Evolutionary conservation across 768 basidiomycete genomes (phyloP), one percentile per base, ranked within the genome.

Genomic region (Trametes villosa): DNA sequence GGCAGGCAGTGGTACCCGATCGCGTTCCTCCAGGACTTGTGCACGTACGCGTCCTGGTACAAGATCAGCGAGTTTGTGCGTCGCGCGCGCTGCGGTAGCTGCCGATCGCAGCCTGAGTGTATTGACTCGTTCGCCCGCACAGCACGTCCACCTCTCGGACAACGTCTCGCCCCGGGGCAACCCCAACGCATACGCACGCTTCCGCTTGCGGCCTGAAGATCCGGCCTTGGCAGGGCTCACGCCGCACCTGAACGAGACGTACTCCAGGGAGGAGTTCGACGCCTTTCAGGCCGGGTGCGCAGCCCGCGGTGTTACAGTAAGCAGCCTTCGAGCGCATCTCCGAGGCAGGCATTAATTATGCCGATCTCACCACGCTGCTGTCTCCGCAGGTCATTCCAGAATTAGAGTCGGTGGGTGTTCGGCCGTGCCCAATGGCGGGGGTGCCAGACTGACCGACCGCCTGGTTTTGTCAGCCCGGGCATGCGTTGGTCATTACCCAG

Each of bases 401-500:
- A 56, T 54, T 71, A 33, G 68, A 71, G 62, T 67, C 65, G 18
- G 65, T 69, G 41, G 36, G 65, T 58, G 27, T 26, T 38, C 3
- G 34, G 45, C 18, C 20, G 34, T 45, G 17, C 15, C 33, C 12
- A 9, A 11, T n/a, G n/a, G n/a, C 3, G 34, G 45, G 15, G 27
- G 34, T 45, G 17, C 15, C 33, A 5, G 9, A 11, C 31, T 58
- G 20, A 27, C 33, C 44, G 24, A 13, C 33, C 49, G 12, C 7
- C 29, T 13, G 26, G 13, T 20, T 57, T 41, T 27, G 38, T 52
- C 54, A 70, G 68, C 68, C 68, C 9, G 80, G 74, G 0, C 80
- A 82, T 62, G 76, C 79, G 8, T 71, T 81, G 27, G 75, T 72
- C 5, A 76, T 81, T 55, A 75, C 76, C 20, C 77, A 81, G 56